phyloP scores from a whole-genome alignment of 805 yeast species.

The Lachancea nothofagi region DNA sequence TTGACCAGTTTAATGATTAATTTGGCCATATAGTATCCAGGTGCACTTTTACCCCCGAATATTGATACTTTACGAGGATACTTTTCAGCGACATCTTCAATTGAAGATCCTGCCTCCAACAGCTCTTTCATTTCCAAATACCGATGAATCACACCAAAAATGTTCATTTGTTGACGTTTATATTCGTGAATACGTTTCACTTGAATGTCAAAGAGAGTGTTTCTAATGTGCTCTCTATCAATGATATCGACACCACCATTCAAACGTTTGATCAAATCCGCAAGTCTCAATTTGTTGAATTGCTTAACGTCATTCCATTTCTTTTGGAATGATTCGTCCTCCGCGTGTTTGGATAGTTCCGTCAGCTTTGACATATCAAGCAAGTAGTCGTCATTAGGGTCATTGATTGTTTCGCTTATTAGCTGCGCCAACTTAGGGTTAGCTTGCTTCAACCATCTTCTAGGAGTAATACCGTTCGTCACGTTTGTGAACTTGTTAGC shows the following conservation, averaged over 20 bases:
- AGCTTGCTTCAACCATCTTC: conserved; percentile 94
- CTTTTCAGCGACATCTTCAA: conserved; percentile 52
- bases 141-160: conserved; percentile 82
- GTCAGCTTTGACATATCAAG: conserved; percentile 64
- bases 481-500: conserved; percentile 81
- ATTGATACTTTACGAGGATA: conserved; percentile 71
- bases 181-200: conserved; percentile 95
- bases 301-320: conserved; percentile 69
- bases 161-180: conserved; percentile 90
- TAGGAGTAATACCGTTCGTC: conserved; percentile 92
- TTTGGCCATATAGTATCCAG: conserved; percentile 96
- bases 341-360: conserved; percentile 56
- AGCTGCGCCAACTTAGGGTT: conserved; percentile 75
- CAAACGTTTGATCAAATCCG: conserved; percentile 57
- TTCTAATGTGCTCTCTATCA: conserved; percentile 48
- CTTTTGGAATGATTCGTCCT: conserved; percentile 61
- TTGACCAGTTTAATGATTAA: conserved; percentile 81
- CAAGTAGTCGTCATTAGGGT: conserved; percentile 62
- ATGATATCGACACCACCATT: conserved; percentile 52
- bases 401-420: conserved; percentile 57
- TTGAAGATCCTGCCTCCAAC: conserved; percentile 39
- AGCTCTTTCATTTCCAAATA: conserved; percentile 66
- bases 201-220: conserved; percentile 81
- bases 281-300: conserved; percentile 62
- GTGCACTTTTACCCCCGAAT: conserved; percentile 95